Conservation (phyloP, 352 stramenopile genomes). For the Pythium coloratum region DNA sequence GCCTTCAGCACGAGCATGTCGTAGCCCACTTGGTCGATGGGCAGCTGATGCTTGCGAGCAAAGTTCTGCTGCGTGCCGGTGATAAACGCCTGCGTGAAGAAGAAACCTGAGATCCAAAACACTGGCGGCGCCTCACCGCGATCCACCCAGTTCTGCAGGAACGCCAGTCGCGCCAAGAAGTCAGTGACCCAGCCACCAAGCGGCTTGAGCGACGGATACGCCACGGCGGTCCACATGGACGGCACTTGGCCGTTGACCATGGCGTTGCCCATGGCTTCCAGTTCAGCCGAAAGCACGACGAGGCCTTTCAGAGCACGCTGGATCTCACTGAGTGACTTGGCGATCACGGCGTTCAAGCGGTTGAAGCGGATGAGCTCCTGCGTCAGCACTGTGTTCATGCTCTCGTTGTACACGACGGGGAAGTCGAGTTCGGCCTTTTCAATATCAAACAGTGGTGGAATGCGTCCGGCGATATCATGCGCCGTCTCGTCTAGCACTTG, state of each 20-base stretch:
- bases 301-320: constrained; percentile 92
- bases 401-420: constrained; percentile 80
- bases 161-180: constrained; percentile 80
- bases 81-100: constrained; percentile 95
- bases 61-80: constrained; percentile 94
- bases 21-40: constrained; percentile 90
- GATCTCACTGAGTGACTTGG: constrained; percentile 83
- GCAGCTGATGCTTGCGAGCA: constrained; percentile 87
- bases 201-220: constrained; percentile 92
- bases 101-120: constrained; percentile 95
- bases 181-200: constrained; percentile 92
- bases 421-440: constrained; percentile 88
- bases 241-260: constrained; percentile 93
- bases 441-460: constrained; percentile 87
- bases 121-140: constrained; percentile 70
- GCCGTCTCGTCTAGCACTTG: constrained; percentile 85
- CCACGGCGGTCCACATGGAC: constrained; percentile 72
- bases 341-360: constrained; percentile 73
- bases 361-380: constrained; percentile 93
- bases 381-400: constrained; percentile 90
- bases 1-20: constrained; percentile 85
- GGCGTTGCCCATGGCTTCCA: constrained; percentile 92
- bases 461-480: constrained; percentile 78
- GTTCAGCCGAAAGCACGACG: constrained; percentile 91
- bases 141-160: constrained; percentile 84